These are phyloP conservation scores for Botryotinia convoluta DNA, from an alignment of 2,329 filamentous ascomycete species.

Conservation along the genomic window DNA sequence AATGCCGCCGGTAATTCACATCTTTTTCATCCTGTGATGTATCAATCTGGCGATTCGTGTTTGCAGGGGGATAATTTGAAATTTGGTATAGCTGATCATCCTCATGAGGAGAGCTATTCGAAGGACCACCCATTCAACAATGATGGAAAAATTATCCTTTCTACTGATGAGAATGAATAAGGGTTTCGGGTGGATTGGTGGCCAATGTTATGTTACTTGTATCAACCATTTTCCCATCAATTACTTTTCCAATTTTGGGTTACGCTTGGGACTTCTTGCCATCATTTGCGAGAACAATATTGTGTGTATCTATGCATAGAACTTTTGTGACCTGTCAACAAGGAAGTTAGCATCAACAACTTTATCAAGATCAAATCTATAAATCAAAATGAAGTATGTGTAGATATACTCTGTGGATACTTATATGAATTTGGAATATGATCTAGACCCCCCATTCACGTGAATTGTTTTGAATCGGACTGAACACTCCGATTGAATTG, in stretches of 20 bases:
- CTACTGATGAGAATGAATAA: not conserved
- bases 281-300: not conserved
- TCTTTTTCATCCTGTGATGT: not conserved
- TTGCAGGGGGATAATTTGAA: conserved; percentile 10
- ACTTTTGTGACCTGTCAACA: not conserved
- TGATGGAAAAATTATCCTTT: conserved; percentile 2
- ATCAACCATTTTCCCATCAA: not conserved
- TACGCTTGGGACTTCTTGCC: not conserved
- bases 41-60: conserved; percentile 5
- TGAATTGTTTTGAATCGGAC: not conserved
- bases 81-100: conserved; percentile 17
- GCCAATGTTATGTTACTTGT: not conserved
- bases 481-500: not conserved
- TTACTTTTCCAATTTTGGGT: not conserved
- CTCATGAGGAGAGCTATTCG: conserved; percentile 7
- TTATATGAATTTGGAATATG: not conserved
- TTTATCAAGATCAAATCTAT: not conserved
- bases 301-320: not conserved
- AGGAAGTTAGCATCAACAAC: not conserved
- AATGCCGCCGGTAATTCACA: not conserved
- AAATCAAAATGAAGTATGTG: not conserved
- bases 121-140: conserved; percentile 12
- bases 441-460: not conserved
- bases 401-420: not conserved
- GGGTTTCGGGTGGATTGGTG: too few relatives aligned